These are phyloP conservation scores for Pleurotus eryngii DNA, from an alignment of 768 basidiomycete genomes.

Conservation along the genomic window DNA sequence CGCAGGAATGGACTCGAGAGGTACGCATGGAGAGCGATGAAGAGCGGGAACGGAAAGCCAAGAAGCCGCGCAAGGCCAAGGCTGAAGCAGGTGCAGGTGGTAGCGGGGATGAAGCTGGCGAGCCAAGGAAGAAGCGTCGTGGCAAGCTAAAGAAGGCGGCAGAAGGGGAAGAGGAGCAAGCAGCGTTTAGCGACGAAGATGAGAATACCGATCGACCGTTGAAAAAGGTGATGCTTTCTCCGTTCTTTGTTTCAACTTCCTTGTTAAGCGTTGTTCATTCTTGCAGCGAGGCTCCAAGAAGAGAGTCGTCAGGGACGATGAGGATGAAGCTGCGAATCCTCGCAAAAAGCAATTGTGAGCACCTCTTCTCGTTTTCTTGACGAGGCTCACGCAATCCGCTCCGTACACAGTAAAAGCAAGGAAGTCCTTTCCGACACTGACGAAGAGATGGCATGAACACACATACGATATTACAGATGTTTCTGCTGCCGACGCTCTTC, in stretches of 20 bases:
- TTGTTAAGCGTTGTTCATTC: slow-evolving; percentile 15
- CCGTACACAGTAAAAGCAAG: slow-evolving; percentile 72
- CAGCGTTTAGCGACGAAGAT: slow-evolving; percentile 72
- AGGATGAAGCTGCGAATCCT: slow-evolving; percentile 59
- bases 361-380: neutral
- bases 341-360: slow-evolving; percentile 78
- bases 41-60: slow-evolving; percentile 65
- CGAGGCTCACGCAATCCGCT: neutral
- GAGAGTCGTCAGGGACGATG: slow-evolving; percentile 75
- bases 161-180: slow-evolving; percentile 61
- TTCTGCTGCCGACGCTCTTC: no score
- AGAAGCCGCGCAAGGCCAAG: slow-evolving; percentile 53
- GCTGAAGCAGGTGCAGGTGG: slow-evolving; percentile 31
- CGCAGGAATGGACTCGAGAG: slow-evolving; percentile 72
- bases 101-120: slow-evolving; percentile 53
- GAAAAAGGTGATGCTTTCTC: slow-evolving; percentile 54
- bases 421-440: slow-evolving; percentile 86
- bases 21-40: slow-evolving; percentile 73
- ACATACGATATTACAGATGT: no score
- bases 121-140: slow-evolving; percentile 70
- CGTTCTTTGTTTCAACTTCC: neutral
- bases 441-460: slow-evolving; percentile 66
- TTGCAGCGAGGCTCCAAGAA: slow-evolving; percentile 58
- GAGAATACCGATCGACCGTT: slow-evolving; percentile 52
- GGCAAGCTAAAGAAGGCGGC: slow-evolving; percentile 64